Conservation (phyloP, 2,329 filamentous ascomycete genomes). For the Dendryphion nanum region DNA sequence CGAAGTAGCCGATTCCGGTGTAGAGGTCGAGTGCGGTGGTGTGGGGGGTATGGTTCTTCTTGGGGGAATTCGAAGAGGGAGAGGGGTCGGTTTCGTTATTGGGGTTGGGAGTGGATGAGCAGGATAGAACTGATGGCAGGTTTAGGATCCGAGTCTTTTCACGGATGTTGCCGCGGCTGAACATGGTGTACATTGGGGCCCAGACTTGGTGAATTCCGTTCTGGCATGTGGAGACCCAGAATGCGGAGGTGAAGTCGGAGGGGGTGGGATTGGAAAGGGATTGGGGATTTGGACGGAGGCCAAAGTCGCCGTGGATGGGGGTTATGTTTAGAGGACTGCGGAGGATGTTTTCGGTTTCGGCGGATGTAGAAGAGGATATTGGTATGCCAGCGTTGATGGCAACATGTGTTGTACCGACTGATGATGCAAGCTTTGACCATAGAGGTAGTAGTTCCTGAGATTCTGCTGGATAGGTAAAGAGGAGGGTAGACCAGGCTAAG, state of each 20-base stretch:
- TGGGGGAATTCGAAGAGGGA: background rate
- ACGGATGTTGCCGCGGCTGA: constrained; percentile 83
- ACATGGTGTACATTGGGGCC: constrained; percentile 92
- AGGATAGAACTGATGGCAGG: constrained; percentile 32
- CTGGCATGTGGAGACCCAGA: constrained; percentile 79
- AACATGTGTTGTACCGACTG: constrained; percentile 54
- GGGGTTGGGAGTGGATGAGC: background rate
- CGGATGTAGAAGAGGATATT: constrained; percentile 18
- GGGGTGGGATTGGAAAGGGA: constrained; percentile 20
- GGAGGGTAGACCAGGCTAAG: constrained; percentile 32
- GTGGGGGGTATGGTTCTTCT: no score
- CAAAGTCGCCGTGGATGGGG: constrained; percentile 74
- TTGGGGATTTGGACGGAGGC: constrained; percentile 41
- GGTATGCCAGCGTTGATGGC: constrained; percentile 60
- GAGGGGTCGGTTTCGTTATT: background rate
- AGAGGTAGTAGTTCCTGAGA: constrained; percentile 23
- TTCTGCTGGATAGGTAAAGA: constrained; percentile 21
- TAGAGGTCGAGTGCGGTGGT: constrained; percentile 70
- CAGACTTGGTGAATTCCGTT: constrained; percentile 77
- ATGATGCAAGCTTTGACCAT: constrained; percentile 27
- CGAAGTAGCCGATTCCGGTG: constrained; percentile 91
- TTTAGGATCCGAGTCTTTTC: constrained; percentile 77
- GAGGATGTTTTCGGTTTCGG: constrained; percentile 59
- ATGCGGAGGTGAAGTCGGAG: constrained; percentile 62
- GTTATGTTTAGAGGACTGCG: constrained; percentile 70